Conservation (phyloP, 768 basidiomycete genomes). For the Asterophora parasitica region DNA sequence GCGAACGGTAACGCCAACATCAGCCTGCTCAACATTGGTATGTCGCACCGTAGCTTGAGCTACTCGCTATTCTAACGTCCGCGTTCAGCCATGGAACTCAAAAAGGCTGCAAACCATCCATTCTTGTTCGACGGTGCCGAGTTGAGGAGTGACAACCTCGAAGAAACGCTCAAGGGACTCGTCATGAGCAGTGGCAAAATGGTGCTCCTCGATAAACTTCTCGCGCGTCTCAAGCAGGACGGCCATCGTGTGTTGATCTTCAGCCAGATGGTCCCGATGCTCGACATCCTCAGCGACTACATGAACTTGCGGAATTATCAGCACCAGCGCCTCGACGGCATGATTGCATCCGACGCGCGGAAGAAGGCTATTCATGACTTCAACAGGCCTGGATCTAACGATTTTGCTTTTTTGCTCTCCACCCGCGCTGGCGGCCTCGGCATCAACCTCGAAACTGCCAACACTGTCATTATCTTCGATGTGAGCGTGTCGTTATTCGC, state of each 20-base stretch:
- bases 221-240: constrained; percentile 84
- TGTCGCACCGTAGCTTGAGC: constrained; percentile 18
- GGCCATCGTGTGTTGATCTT: constrained; percentile 98
- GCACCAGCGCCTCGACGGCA: constrained; percentile 93
- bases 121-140: constrained; percentile 98
- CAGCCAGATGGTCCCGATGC: constrained; percentile 98
- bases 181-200: constrained; percentile 99
- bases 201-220: constrained; percentile 95
- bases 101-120: constrained; percentile 98
- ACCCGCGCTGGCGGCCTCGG: constrained; percentile 97
- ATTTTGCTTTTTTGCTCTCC: constrained; percentile 95
- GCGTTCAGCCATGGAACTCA: constrained; percentile 87
- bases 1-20: constrained; percentile 87
- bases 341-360: constrained; percentile 87
- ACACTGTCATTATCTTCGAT: constrained; percentile 99
- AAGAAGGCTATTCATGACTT: constrained; percentile 98
- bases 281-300: constrained; percentile 98
- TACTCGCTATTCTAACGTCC: constrained; percentile 2
- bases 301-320: constrained; percentile 86
- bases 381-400: constrained; percentile 87
- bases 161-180: constrained; percentile 90
- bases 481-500: constrained; percentile 38
- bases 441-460: constrained; percentile 97
- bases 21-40: constrained; percentile 92
- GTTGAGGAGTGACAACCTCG: constrained; percentile 47